These are phyloP conservation scores for Camellia japonica DNA, from an alignment of 148 eudicot genomes.

Conservation along the genomic window DNA sequence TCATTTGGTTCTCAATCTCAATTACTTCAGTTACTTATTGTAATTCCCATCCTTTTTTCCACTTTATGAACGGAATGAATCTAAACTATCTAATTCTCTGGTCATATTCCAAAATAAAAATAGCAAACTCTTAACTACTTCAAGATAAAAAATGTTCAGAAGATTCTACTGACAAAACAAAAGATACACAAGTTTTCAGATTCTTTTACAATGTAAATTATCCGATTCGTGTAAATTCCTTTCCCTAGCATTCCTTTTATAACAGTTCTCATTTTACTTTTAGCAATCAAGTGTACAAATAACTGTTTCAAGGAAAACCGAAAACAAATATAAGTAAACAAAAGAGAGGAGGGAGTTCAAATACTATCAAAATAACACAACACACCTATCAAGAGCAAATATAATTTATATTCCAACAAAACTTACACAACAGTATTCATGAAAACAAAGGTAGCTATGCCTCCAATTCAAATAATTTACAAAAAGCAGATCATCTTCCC, in stretches of 20 bases:
- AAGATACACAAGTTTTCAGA: too few relatives aligned
- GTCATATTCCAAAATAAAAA: too few relatives aligned
- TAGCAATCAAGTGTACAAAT: neutral
- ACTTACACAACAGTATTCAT: neutral
- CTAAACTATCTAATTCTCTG: too few relatives aligned
- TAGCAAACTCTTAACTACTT: too few relatives aligned
- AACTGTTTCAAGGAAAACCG: neutral
- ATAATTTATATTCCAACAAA: neutral
- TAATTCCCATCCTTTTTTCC: too few relatives aligned
- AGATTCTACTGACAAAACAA: too few relatives aligned
- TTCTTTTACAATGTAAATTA: too few relatives aligned
- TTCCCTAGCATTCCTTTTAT: neutral
- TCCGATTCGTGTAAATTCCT: neutral
- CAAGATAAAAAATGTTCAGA: too few relatives aligned
- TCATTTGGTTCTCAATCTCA: too few relatives aligned
- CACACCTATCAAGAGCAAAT: neutral
- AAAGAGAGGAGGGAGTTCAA: neutral
- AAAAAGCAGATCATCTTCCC: neutral
- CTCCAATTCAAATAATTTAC: neutral
- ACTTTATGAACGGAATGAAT: too few relatives aligned
- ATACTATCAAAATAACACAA: neutral
- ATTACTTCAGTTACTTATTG: too few relatives aligned
- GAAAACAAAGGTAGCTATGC: conserved; percentile 8
- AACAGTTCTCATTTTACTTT: neutral
- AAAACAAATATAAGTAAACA: neutral